phyloP scores from a whole-genome alignment of 2,329 filamentous ascomycete genomes.

The Rhytidhysteron rufulum region DNA sequence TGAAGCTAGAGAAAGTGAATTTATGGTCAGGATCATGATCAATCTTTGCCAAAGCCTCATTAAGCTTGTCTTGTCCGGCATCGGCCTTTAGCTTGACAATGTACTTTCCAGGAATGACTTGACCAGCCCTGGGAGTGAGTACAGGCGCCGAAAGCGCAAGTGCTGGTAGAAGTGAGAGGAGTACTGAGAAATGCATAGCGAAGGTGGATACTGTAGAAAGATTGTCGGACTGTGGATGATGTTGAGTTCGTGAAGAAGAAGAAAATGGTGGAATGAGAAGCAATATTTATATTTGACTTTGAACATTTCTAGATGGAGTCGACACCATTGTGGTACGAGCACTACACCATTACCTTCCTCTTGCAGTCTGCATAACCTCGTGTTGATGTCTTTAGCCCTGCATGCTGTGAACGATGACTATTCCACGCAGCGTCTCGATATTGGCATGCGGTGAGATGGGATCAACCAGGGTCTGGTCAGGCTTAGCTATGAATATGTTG shows the following conservation, averaged over 20 bases:
- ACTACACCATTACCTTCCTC: neutral
- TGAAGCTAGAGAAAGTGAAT: constrained; percentile 36
- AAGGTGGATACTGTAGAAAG: neutral
- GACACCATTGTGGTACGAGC: neutral
- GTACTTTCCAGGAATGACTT: constrained; percentile 40
- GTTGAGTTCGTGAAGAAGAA: neutral
- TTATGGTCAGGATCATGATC: constrained; percentile 27
- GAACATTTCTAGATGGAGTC: neutral
- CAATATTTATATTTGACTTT: neutral
- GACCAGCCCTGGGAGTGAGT: constrained; percentile 32
- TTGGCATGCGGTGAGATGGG: neutral
- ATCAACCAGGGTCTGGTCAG: neutral
- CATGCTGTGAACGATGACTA: neutral
- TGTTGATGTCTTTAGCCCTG: neutral
- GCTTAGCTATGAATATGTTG: neutral
- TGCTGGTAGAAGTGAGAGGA: constrained; percentile 37
- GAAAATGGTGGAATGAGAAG: neutral
- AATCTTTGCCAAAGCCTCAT: constrained; percentile 23
- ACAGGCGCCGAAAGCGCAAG: constrained; percentile 39
- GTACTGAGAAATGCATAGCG: constrained; percentile 34
- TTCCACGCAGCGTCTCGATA: neutral
- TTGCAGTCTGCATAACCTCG: neutral
- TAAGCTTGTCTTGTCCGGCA: constrained; percentile 22
- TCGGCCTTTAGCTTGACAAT: constrained; percentile 45
- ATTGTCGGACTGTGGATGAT: too few species aligned